Conservation (phyloP, 2,329 filamentous ascomycete species). For the Bipolaris sorokiniana region DNA sequence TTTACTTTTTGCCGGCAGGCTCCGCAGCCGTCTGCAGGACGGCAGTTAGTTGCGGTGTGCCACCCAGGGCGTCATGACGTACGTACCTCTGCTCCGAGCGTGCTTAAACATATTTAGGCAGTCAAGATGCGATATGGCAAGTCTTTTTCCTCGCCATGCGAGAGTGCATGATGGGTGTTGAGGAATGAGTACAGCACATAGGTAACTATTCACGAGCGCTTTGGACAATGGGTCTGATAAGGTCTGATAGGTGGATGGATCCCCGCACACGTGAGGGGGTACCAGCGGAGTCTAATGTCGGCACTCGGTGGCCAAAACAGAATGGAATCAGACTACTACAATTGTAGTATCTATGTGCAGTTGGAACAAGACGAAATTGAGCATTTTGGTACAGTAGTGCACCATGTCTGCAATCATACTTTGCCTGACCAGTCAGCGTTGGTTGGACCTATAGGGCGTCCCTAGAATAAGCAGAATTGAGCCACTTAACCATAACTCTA, state of each 20-base stretch:
- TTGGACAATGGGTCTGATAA: conserved; percentile 1
- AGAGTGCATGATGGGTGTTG: not conserved
- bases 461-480: too few species aligned
- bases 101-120: not conserved
- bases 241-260: not conserved
- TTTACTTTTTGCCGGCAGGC: conserved; percentile 1
- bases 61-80: not conserved
- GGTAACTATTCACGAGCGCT: not conserved
- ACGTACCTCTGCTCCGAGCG: conserved; percentile 1
- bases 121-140: not conserved
- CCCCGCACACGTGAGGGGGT: not conserved
- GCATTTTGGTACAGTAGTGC: too few species aligned
- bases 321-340: not conserved
- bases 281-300: not conserved
- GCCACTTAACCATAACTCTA: too few species aligned
- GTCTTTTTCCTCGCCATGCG: not conserved
- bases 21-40: not conserved
- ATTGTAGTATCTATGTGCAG: too few species aligned
- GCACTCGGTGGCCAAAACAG: not conserved
- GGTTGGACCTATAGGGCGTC: too few species aligned
- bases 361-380: too few species aligned
- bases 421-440: too few species aligned
- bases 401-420: too few species aligned
- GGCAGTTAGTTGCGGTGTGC: not conserved
- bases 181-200: not conserved